A percentile compares a stretch with the other conserved stretches of the same genome.
Evolutionary conservation across 352 stramenopile genomes (phyloP).

Genomic region (Phytopythium kandeliae): DNA sequence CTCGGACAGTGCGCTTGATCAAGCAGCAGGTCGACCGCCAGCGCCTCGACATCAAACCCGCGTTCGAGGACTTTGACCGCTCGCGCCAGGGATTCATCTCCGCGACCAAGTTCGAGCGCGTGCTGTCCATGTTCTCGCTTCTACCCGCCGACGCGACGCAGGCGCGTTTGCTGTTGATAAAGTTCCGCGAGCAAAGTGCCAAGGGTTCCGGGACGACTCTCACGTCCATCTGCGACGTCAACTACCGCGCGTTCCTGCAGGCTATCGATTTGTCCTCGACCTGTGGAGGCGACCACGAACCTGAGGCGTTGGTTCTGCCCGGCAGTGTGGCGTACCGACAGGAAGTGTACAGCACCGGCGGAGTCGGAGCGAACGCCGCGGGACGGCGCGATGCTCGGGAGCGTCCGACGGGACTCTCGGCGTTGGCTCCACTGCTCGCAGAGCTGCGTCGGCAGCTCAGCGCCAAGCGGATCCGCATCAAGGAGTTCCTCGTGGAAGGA

Average conservation of each 20-base stretch:
- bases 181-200: constrained; percentile 63
- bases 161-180: constrained; percentile 53
- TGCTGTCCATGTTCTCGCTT: constrained; percentile 70
- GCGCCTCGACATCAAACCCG: constrained; percentile 70
- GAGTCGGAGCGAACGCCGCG: constrained; percentile 15
- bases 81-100: constrained; percentile 78
- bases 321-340: constrained; percentile 60
- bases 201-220: constrained; percentile 36
- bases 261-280: constrained; percentile 45
- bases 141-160: constrained; percentile 42
- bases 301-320: constrained; percentile 24
- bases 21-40: constrained; percentile 56
- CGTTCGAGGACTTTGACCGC: constrained; percentile 81
- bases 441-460: constrained; percentile 61
- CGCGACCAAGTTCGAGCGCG: constrained; percentile 72
- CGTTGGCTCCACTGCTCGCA: constrained; percentile 40
- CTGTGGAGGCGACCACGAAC: constrained; percentile 8
- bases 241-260: constrained; percentile 77
- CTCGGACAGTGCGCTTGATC: constrained; percentile 37
- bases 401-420: constrained; percentile 13
- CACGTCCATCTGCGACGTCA: constrained; percentile 76
- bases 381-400: constrained; percentile 25
- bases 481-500: constrained; percentile 76
- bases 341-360: constrained; percentile 37
- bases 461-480: constrained; percentile 66